Percentiles rank a stretch among this genome's conserved stretches.
phyloP scores from a whole-genome alignment of 192 early-diverging fungal genomes.

The Rhizophagus sp. region DNA sequence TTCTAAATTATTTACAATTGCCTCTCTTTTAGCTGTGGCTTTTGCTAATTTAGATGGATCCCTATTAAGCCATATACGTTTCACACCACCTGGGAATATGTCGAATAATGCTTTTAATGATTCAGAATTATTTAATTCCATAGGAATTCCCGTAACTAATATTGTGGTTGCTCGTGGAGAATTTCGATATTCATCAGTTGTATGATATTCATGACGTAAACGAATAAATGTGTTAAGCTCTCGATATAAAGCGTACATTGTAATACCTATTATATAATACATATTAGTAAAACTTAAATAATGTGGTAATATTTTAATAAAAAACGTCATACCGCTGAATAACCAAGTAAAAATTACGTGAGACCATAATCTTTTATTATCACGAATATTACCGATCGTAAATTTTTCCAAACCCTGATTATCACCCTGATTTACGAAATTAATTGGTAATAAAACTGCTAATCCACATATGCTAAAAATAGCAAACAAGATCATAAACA shows the following conservation, averaged over 20 bases:
- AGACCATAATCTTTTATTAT: slow-evolving; percentile 63
- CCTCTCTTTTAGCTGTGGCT: slow-evolving; percentile 50
- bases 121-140: slow-evolving; percentile 50
- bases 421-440: slow-evolving; percentile 52
- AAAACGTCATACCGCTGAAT: slow-evolving; percentile 44
- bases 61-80: slow-evolving; percentile 61
- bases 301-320: not conserved
- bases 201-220: slow-evolving; percentile 65
- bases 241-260: slow-evolving; percentile 38
- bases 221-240: slow-evolving; percentile 60
- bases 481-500: slow-evolving; percentile 62
- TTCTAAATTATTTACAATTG: slow-evolving; percentile 53
- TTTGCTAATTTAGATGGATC: slow-evolving; percentile 51
- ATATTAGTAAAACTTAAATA: not conserved
- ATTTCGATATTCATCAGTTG: slow-evolving; percentile 48
- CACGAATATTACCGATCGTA: slow-evolving; percentile 72
- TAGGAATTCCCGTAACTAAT: slow-evolving; percentile 71
- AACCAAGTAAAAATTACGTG: slow-evolving; percentile 61
- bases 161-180: slow-evolving; percentile 62
- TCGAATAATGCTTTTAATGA: slow-evolving; percentile 55
- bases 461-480: slow-evolving; percentile 56
- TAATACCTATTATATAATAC: slow-evolving; percentile 34
- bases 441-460: slow-evolving; percentile 70
- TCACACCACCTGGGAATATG: slow-evolving; percentile 70
- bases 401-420: slow-evolving; percentile 56